Evolutionary conservation across 306 rosid species (phyloP).

Genomic region (Lagenaria siceraria): DNA sequence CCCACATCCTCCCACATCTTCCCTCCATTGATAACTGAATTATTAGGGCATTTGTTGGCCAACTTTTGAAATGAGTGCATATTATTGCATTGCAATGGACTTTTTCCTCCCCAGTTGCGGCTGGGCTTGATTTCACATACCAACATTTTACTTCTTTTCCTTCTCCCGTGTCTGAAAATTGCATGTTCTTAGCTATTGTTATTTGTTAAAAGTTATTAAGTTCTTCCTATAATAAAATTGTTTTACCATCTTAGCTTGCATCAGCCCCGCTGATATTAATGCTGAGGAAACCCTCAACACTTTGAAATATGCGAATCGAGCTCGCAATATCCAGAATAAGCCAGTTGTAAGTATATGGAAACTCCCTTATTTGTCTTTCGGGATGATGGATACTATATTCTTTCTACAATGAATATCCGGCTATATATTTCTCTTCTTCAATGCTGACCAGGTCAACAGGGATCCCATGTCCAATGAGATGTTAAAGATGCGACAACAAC

Average conservation of each 20-base stretch:
- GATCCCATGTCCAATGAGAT: slow-evolving; percentile 97
- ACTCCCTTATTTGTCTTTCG: background rate
- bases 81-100: background rate
- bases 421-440: slow-evolving; percentile 12
- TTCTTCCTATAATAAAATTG: slow-evolving; percentile 1
- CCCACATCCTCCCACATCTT: background rate
- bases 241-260: slow-evolving; percentile 62
- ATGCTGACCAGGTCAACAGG: slow-evolving; percentile 60
- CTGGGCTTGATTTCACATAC: background rate
- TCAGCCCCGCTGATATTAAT: slow-evolving; percentile 98
- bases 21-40: background rate
- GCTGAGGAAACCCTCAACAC: slow-evolving; percentile 99
- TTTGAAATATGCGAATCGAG: slow-evolving; percentile 97
- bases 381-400: background rate
- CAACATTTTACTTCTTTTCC: background rate
- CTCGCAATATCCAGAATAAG: slow-evolving; percentile 94
- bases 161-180: background rate
- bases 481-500: slow-evolving; percentile 95
- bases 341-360: slow-evolving; percentile 67
- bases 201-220: background rate
- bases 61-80: background rate
- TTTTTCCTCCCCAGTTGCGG: background rate
- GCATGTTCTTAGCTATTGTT: background rate
- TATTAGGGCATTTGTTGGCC: background rate
- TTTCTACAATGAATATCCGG: slow-evolving; percentile 4